These are phyloP conservation scores for Phytophthora ohioensis DNA, from an alignment of 352 stramenopile species.

Conservation along the genomic window DNA sequence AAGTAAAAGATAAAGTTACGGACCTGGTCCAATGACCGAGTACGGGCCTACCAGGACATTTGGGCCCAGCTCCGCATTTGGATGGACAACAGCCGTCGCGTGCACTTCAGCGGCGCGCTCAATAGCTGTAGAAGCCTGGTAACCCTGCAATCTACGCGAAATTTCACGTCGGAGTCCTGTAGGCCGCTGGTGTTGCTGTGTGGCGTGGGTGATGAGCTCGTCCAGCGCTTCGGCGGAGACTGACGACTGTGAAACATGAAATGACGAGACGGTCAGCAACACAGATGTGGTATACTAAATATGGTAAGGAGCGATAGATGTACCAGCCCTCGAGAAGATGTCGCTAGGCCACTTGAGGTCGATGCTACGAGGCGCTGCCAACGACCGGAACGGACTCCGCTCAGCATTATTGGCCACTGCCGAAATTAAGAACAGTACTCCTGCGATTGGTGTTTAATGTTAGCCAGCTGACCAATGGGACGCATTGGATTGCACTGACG, in stretches of 20 bases:
- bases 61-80: conserved; percentile 57
- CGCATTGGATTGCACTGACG: background rate
- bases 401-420: conserved; percentile 22
- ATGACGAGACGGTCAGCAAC: background rate
- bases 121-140: conserved; percentile 11
- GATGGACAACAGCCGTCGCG: conserved; percentile 76
- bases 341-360: background rate
- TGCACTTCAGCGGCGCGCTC: conserved; percentile 49
- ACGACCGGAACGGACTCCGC: background rate
- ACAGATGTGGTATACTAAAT: background rate
- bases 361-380: conserved; percentile 3
- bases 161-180: conserved; percentile 18
- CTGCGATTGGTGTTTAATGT: too few relatives aligned
- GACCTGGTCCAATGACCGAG: conserved; percentile 74
- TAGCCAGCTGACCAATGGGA: background rate
- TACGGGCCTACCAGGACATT: conserved; percentile 79
- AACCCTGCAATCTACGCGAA: conserved; percentile 10
- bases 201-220: conserved; percentile 62
- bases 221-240: conserved; percentile 51
- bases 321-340: conserved; percentile 24
- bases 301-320: background rate
- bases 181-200: conserved; percentile 17
- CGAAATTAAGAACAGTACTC: background rate
- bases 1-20: conserved; percentile 10
- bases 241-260: conserved; percentile 15